phyloP scores from a whole-genome alignment of 768 basidiomycete genomes.

The Rubroboletus pulcherrimus region DNA sequence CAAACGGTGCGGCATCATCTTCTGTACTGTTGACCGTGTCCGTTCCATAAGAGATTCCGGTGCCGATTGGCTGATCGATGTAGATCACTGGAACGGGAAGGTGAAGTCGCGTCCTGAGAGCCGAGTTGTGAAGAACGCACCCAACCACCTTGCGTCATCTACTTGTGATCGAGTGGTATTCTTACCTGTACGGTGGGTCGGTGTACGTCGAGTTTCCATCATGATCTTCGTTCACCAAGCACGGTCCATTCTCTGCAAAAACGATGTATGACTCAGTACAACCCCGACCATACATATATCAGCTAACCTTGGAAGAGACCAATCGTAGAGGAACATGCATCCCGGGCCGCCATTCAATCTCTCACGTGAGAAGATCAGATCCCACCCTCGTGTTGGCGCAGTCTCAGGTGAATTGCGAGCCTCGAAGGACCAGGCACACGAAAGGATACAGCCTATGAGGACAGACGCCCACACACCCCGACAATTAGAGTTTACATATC shows the following conservation, averaged over 20 bases:
- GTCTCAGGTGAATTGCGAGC: no score
- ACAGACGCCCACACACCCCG: no score
- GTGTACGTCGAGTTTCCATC: slow-evolving; percentile 42
- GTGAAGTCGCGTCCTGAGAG: not conserved
- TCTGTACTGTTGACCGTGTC: slow-evolving; percentile 50
- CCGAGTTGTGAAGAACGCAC: slow-evolving; percentile 33
- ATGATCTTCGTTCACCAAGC: slow-evolving; percentile 49
- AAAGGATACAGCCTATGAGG: no score
- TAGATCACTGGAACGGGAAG: slow-evolving; percentile 50
- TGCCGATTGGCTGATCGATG: slow-evolving; percentile 66
- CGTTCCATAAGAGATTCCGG: slow-evolving; percentile 59
- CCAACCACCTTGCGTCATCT: slow-evolving; percentile 43
- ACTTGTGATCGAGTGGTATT: not conserved
- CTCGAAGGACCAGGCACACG: no score
- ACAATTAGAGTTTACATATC: no score
- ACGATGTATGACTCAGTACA: not conserved
- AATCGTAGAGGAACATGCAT: slow-evolving; percentile 54
- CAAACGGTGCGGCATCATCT: slow-evolving; percentile 28
- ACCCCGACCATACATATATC: not conserved
- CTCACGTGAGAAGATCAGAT: not conserved
- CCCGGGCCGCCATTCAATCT: slow-evolving; percentile 63
- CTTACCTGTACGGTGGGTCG: slow-evolving; percentile 55
- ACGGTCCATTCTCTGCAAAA: slow-evolving; percentile 58
- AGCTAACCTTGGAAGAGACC: slow-evolving; percentile 59
- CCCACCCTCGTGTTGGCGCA: slow-evolving; percentile 32